Percentiles rank a stretch among this genome's conserved stretches.
Conservation (phyloP, 2,329 filamentous ascomycete species). For the Microdochium paspali region DNA sequence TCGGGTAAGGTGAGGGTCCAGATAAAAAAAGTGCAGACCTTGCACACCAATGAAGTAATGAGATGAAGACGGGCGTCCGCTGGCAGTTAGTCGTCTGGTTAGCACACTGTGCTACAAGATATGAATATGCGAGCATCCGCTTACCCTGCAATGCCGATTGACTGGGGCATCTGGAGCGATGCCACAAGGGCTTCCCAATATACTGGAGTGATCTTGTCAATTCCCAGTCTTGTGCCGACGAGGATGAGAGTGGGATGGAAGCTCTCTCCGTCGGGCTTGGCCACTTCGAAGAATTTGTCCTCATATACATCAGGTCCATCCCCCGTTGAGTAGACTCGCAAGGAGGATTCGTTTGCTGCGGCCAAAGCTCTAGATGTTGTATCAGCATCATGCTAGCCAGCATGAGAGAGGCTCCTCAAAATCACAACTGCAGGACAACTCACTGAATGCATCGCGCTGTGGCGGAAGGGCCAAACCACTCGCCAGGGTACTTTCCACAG, state of each 20-base stretch:
- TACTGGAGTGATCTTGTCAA: slow-evolving; percentile 87
- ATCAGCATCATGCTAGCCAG: neutral
- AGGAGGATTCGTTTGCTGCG: slow-evolving; percentile 50
- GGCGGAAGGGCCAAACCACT: slow-evolving; percentile 98
- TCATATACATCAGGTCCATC: slow-evolving; percentile 91
- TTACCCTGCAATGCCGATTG: slow-evolving; percentile 92
- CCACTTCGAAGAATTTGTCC: slow-evolving; percentile 73
- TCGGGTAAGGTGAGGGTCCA: slow-evolving; percentile 86
- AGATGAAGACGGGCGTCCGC: slow-evolving; percentile 84
- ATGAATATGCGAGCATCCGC: slow-evolving; percentile 17
- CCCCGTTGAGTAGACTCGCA: slow-evolving; percentile 82
- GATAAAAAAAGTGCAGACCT: slow-evolving; percentile 78
- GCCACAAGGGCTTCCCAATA: slow-evolving; percentile 92
- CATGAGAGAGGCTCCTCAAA: neutral
- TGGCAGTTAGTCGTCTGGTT: slow-evolving; percentile 22
- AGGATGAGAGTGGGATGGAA: slow-evolving; percentile 85
- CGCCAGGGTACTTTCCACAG: slow-evolving; percentile 89
- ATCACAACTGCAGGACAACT: slow-evolving; percentile 21
- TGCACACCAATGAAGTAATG: slow-evolving; percentile 53
- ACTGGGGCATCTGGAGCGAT: slow-evolving; percentile 78
- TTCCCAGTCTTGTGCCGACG: slow-evolving; percentile 79
- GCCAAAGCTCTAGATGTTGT: slow-evolving; percentile 55
- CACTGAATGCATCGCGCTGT: slow-evolving; percentile 91
- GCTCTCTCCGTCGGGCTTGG: slow-evolving; percentile 51
- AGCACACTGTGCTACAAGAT: no score